phyloP scores from a whole-genome alignment of 805 yeast genomes.

The Brettanomyces custersianus region DNA sequence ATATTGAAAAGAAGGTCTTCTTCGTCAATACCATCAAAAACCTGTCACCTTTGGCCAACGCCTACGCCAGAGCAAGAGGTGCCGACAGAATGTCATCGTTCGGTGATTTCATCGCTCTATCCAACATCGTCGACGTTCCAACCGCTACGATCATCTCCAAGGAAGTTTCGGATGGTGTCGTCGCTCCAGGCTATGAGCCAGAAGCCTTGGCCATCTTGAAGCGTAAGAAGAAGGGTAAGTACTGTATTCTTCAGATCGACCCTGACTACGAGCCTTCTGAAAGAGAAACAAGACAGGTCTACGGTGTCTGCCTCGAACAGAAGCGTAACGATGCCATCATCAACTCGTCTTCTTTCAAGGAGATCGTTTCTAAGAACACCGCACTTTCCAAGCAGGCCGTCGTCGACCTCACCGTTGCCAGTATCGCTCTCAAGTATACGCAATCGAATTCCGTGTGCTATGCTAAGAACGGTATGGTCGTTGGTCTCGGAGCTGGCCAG shows the following conservation, averaged over 20 bases:
- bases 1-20: slow-evolving; percentile 88
- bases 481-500: slow-evolving; percentile 99
- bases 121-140: slow-evolving; percentile 91
- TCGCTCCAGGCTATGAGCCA: slow-evolving; percentile 93
- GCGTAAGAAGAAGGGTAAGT: slow-evolving; percentile 95
- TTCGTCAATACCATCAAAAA: slow-evolving; percentile 92
- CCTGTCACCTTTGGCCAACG: slow-evolving; percentile 93
- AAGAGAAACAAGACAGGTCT: slow-evolving; percentile 87
- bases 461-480: slow-evolving; percentile 98
- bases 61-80: slow-evolving; percentile 99
- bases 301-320: slow-evolving; percentile 91
- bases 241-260: slow-evolving; percentile 92
- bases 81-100: slow-evolving; percentile 99
- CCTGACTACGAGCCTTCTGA: slow-evolving; percentile 82
- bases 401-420: slow-evolving; percentile 92
- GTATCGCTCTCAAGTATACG: slow-evolving; percentile 93
- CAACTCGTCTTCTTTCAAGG: slow-evolving; percentile 82
- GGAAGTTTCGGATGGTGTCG: slow-evolving; percentile 97
- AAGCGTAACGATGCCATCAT: slow-evolving; percentile 97
- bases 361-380: slow-evolving; percentile 83
- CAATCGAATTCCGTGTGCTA: slow-evolving; percentile 98
- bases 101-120: slow-evolving; percentile 96
- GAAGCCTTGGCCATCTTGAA: slow-evolving; percentile 85
- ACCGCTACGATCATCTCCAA: slow-evolving; percentile 95
- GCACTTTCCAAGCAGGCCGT: slow-evolving; percentile 84